phyloP scores from a whole-genome alignment of 306 rosid genomes.

The Heteromeles arbutifolia region DNA sequence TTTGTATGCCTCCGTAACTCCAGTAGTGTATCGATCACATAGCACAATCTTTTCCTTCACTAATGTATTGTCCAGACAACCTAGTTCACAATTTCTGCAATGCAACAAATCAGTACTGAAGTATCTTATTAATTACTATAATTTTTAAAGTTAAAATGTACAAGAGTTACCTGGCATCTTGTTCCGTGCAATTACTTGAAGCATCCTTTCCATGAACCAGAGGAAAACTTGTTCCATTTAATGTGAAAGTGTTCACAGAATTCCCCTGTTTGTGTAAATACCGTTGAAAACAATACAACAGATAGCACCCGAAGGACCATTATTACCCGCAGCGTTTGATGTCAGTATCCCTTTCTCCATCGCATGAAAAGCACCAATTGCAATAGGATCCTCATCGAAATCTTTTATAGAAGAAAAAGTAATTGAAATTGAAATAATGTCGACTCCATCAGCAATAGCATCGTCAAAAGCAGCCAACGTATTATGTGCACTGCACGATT shows the following conservation, averaged over 20 bases:
- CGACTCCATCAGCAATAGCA: constrained; percentile 42
- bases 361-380: constrained; percentile 38
- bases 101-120: background rate
- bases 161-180: background rate
- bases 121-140: background rate
- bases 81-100: background rate
- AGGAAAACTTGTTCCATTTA: constrained; percentile 4
- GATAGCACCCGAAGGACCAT: background rate
- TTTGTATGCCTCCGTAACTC: background rate
- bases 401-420: no score
- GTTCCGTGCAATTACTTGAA: background rate
- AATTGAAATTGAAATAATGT: constrained; percentile 14
- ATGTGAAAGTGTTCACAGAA: no score
- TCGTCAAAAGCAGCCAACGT: constrained; percentile 35
- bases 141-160: background rate
- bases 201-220: background rate
- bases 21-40: background rate
- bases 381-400: background rate
- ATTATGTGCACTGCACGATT: background rate
- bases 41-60: constrained; percentile 36
- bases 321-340: no score
- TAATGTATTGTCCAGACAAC: background rate
- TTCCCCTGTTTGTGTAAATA: no score
- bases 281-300: no score
- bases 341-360: constrained; percentile 17